Evolutionary conservation across 2,329 filamentous ascomycete species (phyloP).

Genomic region (Rutstroemia sp.): DNA sequence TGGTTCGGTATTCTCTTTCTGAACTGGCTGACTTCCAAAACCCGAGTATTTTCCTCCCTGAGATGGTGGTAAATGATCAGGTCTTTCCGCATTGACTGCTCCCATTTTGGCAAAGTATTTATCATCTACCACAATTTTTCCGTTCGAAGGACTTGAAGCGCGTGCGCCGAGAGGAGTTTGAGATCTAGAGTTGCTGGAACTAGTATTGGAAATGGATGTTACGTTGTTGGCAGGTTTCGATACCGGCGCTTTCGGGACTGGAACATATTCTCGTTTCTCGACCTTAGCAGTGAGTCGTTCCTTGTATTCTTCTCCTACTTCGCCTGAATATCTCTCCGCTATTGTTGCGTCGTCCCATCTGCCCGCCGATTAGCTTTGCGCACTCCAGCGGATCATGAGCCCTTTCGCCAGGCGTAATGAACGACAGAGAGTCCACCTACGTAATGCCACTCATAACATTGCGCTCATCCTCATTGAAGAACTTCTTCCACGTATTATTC

Average conservation of each 20-base stretch:
- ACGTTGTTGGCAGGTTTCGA: background rate
- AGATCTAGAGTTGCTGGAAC: conserved; percentile 8
- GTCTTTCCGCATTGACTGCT: conserved; percentile 69
- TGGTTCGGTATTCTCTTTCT: conserved; percentile 38
- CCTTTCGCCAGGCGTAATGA: background rate
- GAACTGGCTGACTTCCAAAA: conserved; percentile 67
- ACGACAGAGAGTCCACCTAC: conserved; percentile 16
- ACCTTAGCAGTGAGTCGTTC: conserved; percentile 81
- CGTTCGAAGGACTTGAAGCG: conserved; percentile 25
- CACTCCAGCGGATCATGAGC: too few species aligned
- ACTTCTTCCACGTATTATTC: conserved; percentile 78
- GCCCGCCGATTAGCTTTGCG: conserved; percentile 6
- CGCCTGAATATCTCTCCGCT: conserved; percentile 81
- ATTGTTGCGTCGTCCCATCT: conserved; percentile 77
- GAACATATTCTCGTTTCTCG: conserved; percentile 80
- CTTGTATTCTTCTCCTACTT: conserved; percentile 92
- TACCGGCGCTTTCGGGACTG: conserved; percentile 48
- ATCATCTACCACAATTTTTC: conserved; percentile 65
- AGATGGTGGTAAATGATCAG: conserved; percentile 69
- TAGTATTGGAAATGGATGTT: conserved; percentile 7
- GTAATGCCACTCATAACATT: conserved; percentile 57
- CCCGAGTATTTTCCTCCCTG: conserved; percentile 91
- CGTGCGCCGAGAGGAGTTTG: conserved; percentile 21
- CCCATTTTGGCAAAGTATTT: conserved; percentile 85
- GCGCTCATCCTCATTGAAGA: conserved; percentile 69